Percentiles rank a stretch among this genome's conserved stretches.
Conservation (phyloP, 495 filamentous ascomycete genomes). For the Elasticomyces elasticus region DNA sequence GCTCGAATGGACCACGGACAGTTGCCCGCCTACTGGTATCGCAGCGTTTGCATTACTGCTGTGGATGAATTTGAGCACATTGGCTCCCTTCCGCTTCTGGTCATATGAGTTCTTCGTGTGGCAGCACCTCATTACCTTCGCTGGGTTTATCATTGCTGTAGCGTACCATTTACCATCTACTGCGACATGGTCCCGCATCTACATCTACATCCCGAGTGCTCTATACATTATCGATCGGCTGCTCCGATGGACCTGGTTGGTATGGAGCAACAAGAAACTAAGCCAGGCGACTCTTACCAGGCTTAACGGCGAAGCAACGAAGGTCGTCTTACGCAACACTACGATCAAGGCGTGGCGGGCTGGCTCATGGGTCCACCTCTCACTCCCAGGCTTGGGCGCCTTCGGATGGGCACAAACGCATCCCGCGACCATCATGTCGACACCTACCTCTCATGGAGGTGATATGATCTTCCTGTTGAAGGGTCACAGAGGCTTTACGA, state of each 20-base stretch:
- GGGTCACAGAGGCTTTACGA: slow-evolving; percentile 61
- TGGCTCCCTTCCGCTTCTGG: slow-evolving; percentile 14
- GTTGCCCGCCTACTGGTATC: slow-evolving; percentile 15
- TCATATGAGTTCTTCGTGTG: slow-evolving; percentile 20
- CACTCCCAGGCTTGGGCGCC: slow-evolving; percentile 32
- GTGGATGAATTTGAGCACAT: slow-evolving; percentile 19
- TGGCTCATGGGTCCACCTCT: slow-evolving; percentile 72
- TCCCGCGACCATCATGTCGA: slow-evolving; percentile 68
- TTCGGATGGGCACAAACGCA: slow-evolving; percentile 45
- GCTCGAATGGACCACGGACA: slow-evolving; percentile 16
- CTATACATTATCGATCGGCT: slow-evolving; percentile 61
- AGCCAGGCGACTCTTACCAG: slow-evolving; percentile 55
- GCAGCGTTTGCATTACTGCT: slow-evolving; percentile 17
- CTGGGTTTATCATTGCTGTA: slow-evolving; percentile 18
- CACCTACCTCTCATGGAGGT: slow-evolving; percentile 40
- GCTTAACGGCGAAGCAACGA: slow-evolving; percentile 52
- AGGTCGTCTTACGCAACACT: slow-evolving; percentile 58
- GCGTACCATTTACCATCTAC: slow-evolving; percentile 13
- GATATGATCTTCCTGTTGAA: slow-evolving; percentile 63
- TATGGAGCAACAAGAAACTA: slow-evolving; percentile 58
- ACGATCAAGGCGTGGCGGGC: slow-evolving; percentile 57
- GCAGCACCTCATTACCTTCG: slow-evolving; percentile 20
- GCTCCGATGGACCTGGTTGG: slow-evolving; percentile 40
- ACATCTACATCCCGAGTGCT: slow-evolving; percentile 48
- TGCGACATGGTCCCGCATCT: slow-evolving; percentile 9